Conservation (phyloP, 495 filamentous ascomycete genomes). For the Rhizodiscina lignyota region DNA sequence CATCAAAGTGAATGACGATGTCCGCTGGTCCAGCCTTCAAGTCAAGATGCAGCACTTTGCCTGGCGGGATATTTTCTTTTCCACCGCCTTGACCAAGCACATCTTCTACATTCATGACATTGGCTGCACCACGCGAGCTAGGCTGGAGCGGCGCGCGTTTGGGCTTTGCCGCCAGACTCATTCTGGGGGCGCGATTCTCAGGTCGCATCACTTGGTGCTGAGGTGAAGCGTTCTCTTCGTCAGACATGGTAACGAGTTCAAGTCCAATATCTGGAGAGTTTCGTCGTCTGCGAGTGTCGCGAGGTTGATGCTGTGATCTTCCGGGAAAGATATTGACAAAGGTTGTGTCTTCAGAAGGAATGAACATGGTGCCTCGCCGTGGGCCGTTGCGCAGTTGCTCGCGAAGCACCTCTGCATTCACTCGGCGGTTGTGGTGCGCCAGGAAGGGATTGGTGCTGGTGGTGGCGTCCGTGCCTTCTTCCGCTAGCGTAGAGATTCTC, state of each 20-base stretch:
- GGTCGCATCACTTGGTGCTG: slow-evolving; percentile 9
- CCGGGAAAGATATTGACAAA: slow-evolving; percentile 26
- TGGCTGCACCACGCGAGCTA: slow-evolving; percentile 7
- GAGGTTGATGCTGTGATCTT: slow-evolving; percentile 8
- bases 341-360: slow-evolving; percentile 26
- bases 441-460: slow-evolving; percentile 5
- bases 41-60: slow-evolving; percentile 2
- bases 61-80: slow-evolving; percentile 27
- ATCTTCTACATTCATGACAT: slow-evolving; percentile 8
- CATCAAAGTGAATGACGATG: too few species aligned
- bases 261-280: slow-evolving; percentile 12
- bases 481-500: slow-evolving; percentile 11
- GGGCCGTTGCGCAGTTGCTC: slow-evolving; percentile 18
- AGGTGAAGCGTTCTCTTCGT: slow-evolving; percentile 11
- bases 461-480: slow-evolving; percentile 2
- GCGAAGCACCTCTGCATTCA: slow-evolving; percentile 7
- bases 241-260: slow-evolving; percentile 15
- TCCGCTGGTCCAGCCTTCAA: too few species aligned
- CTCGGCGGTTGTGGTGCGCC: slow-evolving; percentile 6
- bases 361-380: slow-evolving; percentile 24
- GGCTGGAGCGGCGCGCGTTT: slow-evolving; percentile 19
- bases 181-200: slow-evolving; percentile 10
- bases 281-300: background rate
- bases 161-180: slow-evolving; percentile 21
- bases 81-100: slow-evolving; percentile 18